A percentile compares a stretch with the other conserved stretches of the same genome.
Evolutionary conservation across 2,329 filamentous ascomycete species (phyloP).

Genomic region (Pseudogymnoascus sp.): DNA sequence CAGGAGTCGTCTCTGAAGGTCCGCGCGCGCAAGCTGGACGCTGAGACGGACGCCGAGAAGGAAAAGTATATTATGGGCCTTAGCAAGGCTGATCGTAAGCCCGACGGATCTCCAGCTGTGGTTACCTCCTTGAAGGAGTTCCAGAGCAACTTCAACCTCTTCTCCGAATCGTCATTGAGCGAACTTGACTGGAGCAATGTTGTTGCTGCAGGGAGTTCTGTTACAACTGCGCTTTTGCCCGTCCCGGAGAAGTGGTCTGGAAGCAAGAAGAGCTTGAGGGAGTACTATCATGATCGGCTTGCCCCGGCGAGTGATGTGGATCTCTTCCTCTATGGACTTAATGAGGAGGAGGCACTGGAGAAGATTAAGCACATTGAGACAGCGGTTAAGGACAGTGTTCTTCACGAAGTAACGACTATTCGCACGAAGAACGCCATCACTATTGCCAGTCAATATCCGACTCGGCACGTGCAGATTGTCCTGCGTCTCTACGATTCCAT

Average conservation of each 20-base stretch:
- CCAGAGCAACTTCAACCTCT: constrained; percentile 71
- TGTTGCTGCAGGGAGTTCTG: constrained; percentile 73
- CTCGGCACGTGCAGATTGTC: constrained; percentile 77
- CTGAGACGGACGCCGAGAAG: constrained; percentile 55
- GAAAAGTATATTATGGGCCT: constrained; percentile 66
- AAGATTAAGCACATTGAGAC: constrained; percentile 80
- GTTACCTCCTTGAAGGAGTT: constrained; percentile 65
- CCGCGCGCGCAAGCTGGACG: constrained; percentile 52
- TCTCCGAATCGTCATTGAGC: constrained; percentile 69
- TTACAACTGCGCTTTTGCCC: constrained; percentile 71
- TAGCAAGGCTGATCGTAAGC: constrained; percentile 53
- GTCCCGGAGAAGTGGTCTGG: constrained; percentile 55
- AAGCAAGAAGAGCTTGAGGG: constrained; percentile 57
- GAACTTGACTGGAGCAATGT: constrained; percentile 80
- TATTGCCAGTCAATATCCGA: constrained; percentile 77
- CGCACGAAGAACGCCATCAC: constrained; percentile 84
- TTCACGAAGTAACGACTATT: constrained; percentile 78
- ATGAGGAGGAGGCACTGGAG: constrained; percentile 68
- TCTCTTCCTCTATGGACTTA: constrained; percentile 75
- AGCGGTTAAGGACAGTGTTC: constrained; percentile 66
- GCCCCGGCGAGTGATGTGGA: constrained; percentile 83
- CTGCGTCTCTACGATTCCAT: constrained; percentile 78
- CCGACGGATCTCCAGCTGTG: constrained; percentile 58
- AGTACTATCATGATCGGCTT: constrained; percentile 77
- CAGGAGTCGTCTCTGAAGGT: constrained; percentile 53